Evolutionary conservation across 371 early-diverging fungal genomes (phyloP).

Genomic region (Actinomucor elegans): DNA sequence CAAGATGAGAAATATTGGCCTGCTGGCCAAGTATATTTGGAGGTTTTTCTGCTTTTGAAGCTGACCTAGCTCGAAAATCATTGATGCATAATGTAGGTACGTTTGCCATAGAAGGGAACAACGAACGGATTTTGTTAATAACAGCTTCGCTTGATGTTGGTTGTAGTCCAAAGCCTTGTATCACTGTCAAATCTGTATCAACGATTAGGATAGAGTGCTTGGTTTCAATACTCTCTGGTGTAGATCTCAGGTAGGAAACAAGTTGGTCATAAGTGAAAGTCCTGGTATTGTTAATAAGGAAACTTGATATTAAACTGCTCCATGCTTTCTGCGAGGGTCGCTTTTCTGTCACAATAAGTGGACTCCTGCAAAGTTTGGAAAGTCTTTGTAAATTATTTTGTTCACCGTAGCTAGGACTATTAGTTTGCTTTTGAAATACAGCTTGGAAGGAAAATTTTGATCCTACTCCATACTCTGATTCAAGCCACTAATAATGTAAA

Average conservation of each 20-base stretch:
- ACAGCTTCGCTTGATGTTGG: neutral
- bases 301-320: neutral
- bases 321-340: neutral
- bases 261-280: neutral
- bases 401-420: slow-evolving; percentile 22
- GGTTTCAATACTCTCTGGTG: neutral
- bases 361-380: neutral
- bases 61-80: neutral
- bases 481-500: slow-evolving; percentile 32
- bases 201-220: slow-evolving; percentile 4
- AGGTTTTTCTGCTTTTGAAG: neutral
- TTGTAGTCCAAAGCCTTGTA: neutral
- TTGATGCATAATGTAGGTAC: neutral
- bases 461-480: slow-evolving; percentile 39
- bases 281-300: neutral
- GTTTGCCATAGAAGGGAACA: neutral
- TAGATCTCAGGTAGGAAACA: neutral
- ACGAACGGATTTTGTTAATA: neutral
- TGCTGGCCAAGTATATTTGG: neutral
- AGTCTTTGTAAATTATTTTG: slow-evolving; percentile 16
- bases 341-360: slow-evolving; percentile 19
- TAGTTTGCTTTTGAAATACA: slow-evolving; percentile 16
- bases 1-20: neutral
- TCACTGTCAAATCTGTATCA: slow-evolving; percentile 1
- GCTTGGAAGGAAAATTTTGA: slow-evolving; percentile 47